Evolutionary conservation across 140 eudicot species (phyloP).

Genomic region (Oenanthe javanica): DNA sequence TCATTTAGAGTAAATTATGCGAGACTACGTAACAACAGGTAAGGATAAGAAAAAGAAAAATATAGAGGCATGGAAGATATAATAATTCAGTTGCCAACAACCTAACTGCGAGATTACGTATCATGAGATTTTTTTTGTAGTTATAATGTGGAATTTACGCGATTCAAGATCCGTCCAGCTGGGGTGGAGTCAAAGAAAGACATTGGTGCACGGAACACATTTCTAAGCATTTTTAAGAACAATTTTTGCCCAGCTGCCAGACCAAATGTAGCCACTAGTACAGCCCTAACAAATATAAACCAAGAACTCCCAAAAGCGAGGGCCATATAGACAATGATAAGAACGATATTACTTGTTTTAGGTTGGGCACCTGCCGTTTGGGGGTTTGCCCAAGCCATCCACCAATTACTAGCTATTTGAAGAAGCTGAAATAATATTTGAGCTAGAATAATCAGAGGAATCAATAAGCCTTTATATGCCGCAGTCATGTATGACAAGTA

Average conservation of each 20-base stretch:
- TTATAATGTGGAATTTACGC: constrained; percentile 39
- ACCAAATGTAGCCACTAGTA: constrained; percentile 83
- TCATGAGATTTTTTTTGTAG: background rate
- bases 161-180: constrained; percentile 83
- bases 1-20: background rate
- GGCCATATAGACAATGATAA: constrained; percentile 78
- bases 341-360: constrained; percentile 50
- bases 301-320: constrained; percentile 90
- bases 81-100: too few relatives aligned
- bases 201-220: constrained; percentile 89
- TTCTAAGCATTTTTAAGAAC: constrained; percentile 67
- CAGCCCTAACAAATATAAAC: constrained; percentile 80
- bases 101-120: background rate
- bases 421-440: constrained; percentile 74
- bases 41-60: background rate
- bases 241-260: constrained; percentile 78
- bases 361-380: constrained; percentile 73
- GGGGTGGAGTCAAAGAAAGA: constrained; percentile 98
- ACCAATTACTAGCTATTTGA: constrained; percentile 93
- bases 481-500: constrained; percentile 89
- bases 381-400: constrained; percentile 99
- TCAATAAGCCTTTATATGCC: constrained; percentile 76
- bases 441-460: constrained; percentile 76
- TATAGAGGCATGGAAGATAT: background rate
- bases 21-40: background rate